phyloP scores from a whole-genome alignment of 441 rosid genomes.

The Adansonia madagascariensis region DNA sequence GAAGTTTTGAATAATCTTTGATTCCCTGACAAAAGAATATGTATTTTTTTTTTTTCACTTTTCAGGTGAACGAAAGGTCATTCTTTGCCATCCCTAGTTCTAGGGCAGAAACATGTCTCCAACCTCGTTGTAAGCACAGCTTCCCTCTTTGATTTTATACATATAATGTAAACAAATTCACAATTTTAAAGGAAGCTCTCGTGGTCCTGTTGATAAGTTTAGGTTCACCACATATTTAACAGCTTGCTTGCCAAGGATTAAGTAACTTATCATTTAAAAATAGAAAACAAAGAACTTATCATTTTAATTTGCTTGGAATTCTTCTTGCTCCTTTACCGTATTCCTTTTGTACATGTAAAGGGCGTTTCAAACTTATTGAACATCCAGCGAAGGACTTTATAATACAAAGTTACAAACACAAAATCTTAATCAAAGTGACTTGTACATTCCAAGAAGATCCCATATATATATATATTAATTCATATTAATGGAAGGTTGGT shows the following conservation, averaged over 20 bases:
- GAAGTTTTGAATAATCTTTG: neutral
- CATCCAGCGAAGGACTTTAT: neutral
- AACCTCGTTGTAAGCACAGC: slow-evolving; percentile 5
- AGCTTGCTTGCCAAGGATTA: neutral
- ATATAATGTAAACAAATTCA: neutral
- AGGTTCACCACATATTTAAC: neutral
- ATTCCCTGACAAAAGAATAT: slow-evolving; percentile 15
- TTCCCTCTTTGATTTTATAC: neutral
- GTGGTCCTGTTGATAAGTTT: neutral
- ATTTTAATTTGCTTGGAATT: neutral
- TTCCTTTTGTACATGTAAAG: slow-evolving; percentile 18
- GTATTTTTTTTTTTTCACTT: neutral
- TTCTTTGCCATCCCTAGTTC: neutral
- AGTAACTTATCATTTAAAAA: neutral
- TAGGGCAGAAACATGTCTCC: slow-evolving; percentile 19
- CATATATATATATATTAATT: neutral
- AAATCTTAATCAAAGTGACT: slow-evolving; percentile 13
- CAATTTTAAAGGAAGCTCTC: neutral
- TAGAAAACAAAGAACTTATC: neutral
- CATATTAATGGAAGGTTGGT: slow-evolving; percentile 42
- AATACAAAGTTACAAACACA: slow-evolving; percentile 12
- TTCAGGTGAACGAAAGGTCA: slow-evolving; percentile 10
- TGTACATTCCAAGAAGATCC: neutral
- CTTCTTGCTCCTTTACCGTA: slow-evolving; percentile 4
- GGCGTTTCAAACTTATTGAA: slow-evolving; percentile 18